These are phyloP conservation scores for Debaryomycetaceae sp. DNA, from an alignment of 1,139 yeast species.

Conservation along the genomic window DNA sequence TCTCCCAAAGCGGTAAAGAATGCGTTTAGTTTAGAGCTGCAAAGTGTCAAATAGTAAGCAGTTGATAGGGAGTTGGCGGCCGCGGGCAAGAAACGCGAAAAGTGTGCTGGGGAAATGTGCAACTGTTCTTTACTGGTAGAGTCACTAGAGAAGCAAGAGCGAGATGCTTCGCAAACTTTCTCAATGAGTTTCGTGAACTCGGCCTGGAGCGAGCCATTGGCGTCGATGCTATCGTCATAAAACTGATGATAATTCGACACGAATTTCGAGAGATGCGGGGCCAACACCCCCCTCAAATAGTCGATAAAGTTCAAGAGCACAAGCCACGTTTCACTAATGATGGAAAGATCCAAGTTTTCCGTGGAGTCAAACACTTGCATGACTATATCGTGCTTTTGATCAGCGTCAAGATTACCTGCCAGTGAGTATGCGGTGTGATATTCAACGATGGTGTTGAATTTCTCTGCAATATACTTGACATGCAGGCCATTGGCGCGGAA, in stretches of 20 bases:
- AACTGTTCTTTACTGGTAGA: conserved; percentile 20
- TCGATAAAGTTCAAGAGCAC: conserved; percentile 27
- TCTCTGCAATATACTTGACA: conserved; percentile 44
- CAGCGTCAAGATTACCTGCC: conserved; percentile 12
- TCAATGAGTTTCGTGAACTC: conserved; percentile 17
- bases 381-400: conserved; percentile 19
- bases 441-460: conserved; percentile 25
- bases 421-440: conserved; percentile 22
- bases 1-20: conserved; percentile 25
- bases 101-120: conserved; percentile 27
- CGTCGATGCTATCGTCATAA: conserved; percentile 18
- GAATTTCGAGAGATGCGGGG: conserved; percentile 22
- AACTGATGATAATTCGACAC: conserved; percentile 30
- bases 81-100: conserved; percentile 28
- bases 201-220: conserved; percentile 18
- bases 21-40: conserved; percentile 19
- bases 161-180: conserved; percentile 17
- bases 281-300: conserved; percentile 23
- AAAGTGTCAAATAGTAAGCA: conserved; percentile 23
- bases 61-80: conserved; percentile 34
- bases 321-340: conserved; percentile 37
- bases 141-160: conserved; percentile 20
- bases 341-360: conserved; percentile 33
- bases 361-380: conserved; percentile 26
- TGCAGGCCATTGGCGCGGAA: conserved; percentile 27